A percentile compares a stretch with the other conserved stretches of the same genome.
phyloP scores from a whole-genome alignment of 2,329 filamentous ascomycete genomes.

The Alternaria conjuncta region DNA sequence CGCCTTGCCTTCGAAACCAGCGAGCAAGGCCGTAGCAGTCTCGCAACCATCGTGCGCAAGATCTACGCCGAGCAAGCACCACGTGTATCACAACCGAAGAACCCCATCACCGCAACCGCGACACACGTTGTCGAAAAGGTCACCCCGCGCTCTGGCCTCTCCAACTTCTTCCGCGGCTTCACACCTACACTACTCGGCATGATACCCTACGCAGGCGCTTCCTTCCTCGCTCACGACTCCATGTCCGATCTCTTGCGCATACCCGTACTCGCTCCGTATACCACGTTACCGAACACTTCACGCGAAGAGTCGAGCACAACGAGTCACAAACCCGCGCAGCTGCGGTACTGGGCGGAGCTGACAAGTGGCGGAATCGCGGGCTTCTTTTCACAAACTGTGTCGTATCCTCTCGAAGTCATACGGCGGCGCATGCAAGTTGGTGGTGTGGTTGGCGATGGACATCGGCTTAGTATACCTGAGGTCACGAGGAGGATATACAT shows the following conservation, averaged over 20 bases:
- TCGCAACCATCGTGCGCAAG: constrained; percentile 78
- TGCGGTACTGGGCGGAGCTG: constrained; percentile 88
- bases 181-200: constrained; percentile 89
- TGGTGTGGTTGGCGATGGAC: constrained; percentile 90
- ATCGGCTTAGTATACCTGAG: constrained; percentile 76
- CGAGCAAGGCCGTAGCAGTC: constrained; percentile 69
- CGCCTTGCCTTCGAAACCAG: constrained; percentile 95
- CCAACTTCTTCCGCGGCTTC: constrained; percentile 97
- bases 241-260: constrained; percentile 82
- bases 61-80: constrained; percentile 80
- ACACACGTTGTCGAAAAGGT: constrained; percentile 57
- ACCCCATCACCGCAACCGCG: constrained; percentile 50
- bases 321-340: constrained; percentile 67
- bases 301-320: constrained; percentile 45
- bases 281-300: constrained; percentile 70
- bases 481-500: constrained; percentile 76
- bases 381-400: constrained; percentile 86
- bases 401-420: constrained; percentile 93
- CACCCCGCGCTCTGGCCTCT: constrained; percentile 70
- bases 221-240: constrained; percentile 93
- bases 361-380: constrained; percentile 84
- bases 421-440: constrained; percentile 94
- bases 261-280: constrained; percentile 71
- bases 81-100: constrained; percentile 26
- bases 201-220: constrained; percentile 94